Evolutionary conservation across 2,329 filamentous ascomycete genomes (phyloP).

Genomic region (Dactylella cylindrospora): DNA sequence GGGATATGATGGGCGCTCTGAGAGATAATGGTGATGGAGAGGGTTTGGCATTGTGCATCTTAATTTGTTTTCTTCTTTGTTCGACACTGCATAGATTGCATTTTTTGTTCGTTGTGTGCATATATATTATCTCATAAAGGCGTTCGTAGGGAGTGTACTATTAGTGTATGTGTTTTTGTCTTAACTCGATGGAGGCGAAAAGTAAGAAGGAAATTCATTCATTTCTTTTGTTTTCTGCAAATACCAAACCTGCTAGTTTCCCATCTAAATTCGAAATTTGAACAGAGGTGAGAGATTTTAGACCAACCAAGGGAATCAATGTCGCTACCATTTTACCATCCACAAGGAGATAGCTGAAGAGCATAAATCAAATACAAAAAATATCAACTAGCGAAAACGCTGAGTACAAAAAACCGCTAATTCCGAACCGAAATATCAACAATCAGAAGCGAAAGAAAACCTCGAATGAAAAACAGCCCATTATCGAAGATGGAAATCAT

Average conservation of each 20-base stretch:
- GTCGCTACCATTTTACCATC: too few relatives aligned
- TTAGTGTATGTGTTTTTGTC: background rate
- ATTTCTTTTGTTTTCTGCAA: background rate
- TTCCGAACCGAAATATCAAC: too few relatives aligned
- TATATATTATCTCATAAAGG: too few relatives aligned
- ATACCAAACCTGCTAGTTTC: background rate
- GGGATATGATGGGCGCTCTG: slow-evolving; percentile 20
- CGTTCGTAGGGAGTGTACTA: slow-evolving; percentile 13
- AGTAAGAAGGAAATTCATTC: background rate
- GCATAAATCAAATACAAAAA: background rate
- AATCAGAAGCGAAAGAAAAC: background rate
- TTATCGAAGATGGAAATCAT: background rate
- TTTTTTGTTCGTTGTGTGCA: slow-evolving; percentile 3
- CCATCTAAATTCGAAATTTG: too few relatives aligned
- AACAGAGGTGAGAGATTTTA: too few relatives aligned
- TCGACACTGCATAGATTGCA: slow-evolving; percentile 4
- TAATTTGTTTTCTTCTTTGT: background rate
- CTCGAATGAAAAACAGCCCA: too few relatives aligned
- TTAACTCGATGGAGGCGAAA: background rate
- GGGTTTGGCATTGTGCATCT: slow-evolving; percentile 4
- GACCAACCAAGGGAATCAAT: too few relatives aligned
- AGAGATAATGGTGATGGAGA: too few relatives aligned
- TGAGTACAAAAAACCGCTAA: background rate
- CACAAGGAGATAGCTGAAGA: too few relatives aligned
- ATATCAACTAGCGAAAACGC: background rate